Evolutionary conservation across 805 yeast genomes (phyloP).

Genomic region (Candida sonorensis): DNA sequence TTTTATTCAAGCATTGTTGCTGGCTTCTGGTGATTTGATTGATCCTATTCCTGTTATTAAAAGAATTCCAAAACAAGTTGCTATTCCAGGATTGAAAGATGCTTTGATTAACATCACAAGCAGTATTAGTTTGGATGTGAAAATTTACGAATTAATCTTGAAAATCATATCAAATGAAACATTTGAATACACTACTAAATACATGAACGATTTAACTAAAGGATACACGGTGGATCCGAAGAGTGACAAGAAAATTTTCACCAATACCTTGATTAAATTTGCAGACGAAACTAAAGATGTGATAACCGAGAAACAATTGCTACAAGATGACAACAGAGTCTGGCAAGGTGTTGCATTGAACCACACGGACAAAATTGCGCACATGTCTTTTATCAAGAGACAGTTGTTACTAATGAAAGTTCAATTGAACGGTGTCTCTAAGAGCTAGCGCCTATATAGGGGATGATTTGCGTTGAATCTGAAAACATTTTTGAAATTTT

Average conservation of each 20-base stretch:
- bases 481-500: no score
- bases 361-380: slow-evolving; percentile 26
- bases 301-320: slow-evolving; percentile 25
- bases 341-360: slow-evolving; percentile 24
- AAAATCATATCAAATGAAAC: slow-evolving; percentile 50
- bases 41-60: slow-evolving; percentile 66
- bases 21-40: slow-evolving; percentile 55
- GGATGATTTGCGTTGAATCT: no score
- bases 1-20: slow-evolving; percentile 71
- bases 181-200: slow-evolving; percentile 26
- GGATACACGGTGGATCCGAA: slow-evolving; percentile 28
- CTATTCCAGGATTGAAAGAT: slow-evolving; percentile 57
- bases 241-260: slow-evolving; percentile 5
- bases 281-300: slow-evolving; percentile 8
- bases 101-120: slow-evolving; percentile 55
- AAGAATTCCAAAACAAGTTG: slow-evolving; percentile 53
- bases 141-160: slow-evolving; percentile 50
- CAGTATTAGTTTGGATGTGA: slow-evolving; percentile 51
- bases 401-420: slow-evolving; percentile 6
- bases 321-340: slow-evolving; percentile 20
- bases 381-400: slow-evolving; percentile 24
- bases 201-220: slow-evolving; percentile 22
- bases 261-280: slow-evolving; percentile 17
- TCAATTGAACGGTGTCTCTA: neutral
- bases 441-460: no score